These are phyloP conservation scores for Peronospora destructor DNA, from an alignment of 352 stramenopile genomes.

Conservation along the genomic window DNA sequence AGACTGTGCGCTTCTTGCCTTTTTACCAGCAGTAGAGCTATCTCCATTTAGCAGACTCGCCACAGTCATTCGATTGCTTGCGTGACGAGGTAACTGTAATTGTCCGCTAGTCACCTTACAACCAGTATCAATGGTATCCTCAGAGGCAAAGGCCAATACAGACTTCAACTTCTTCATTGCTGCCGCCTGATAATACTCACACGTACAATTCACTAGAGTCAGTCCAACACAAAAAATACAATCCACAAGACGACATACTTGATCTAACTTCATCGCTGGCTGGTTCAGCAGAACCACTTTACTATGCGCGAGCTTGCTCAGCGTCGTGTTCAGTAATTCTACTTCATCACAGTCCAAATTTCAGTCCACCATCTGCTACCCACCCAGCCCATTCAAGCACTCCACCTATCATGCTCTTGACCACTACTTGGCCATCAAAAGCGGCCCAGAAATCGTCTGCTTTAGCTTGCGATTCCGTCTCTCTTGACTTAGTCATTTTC, in stretches of 20 bases:
- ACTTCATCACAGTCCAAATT: slow-evolving; percentile 2
- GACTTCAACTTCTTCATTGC: slow-evolving; percentile 19
- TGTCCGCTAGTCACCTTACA: neutral
- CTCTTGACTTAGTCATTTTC: slow-evolving; percentile 32
- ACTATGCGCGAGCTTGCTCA: slow-evolving; percentile 54
- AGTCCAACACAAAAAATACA: neutral
- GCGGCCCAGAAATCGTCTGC: slow-evolving; percentile 60
- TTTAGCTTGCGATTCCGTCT: slow-evolving; percentile 7
- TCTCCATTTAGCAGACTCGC: slow-evolving; percentile 34
- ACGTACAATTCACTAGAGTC: neutral
- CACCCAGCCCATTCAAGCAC: neutral
- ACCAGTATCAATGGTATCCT: neutral
- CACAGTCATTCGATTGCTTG: slow-evolving; percentile 4
- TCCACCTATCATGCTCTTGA: slow-evolving; percentile 72
- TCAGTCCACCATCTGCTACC: slow-evolving; percentile 11
- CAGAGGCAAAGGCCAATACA: slow-evolving; percentile 1
- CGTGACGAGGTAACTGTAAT: slow-evolving; percentile 2
- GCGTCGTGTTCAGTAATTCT: slow-evolving; percentile 70
- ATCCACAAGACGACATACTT: slow-evolving; percentile 21
- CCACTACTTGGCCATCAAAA: slow-evolving; percentile 54
- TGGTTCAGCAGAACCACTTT: slow-evolving; percentile 48
- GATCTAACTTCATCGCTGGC: slow-evolving; percentile 31
- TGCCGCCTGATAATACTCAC: slow-evolving; percentile 13
- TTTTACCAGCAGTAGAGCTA: slow-evolving; percentile 6
- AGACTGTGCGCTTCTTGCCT: slow-evolving; percentile 11